Evolutionary conservation across 139 green algal species (phyloP).

Genomic region (Coelastrella sp.): DNA sequence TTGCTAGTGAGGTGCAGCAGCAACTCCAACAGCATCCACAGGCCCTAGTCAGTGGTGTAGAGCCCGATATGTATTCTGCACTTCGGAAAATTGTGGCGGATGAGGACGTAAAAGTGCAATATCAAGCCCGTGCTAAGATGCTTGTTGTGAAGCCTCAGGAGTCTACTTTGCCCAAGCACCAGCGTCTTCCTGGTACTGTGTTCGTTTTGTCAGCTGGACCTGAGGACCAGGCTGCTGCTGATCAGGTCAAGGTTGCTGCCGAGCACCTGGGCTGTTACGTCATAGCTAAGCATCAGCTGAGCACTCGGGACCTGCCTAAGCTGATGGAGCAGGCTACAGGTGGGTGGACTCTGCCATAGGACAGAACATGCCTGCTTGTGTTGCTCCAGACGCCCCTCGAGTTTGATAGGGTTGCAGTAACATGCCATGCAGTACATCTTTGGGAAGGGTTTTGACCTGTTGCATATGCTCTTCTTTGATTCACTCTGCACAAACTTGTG

Average conservation of each 20-base stretch:
- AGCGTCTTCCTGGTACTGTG: constrained; percentile 77
- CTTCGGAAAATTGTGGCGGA: constrained; percentile 47
- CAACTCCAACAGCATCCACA: constrained; percentile 34
- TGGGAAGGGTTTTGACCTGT: too few species aligned
- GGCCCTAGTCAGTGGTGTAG: constrained; percentile 32
- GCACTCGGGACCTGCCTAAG: constrained; percentile 71
- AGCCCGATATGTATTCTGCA: constrained; percentile 42
- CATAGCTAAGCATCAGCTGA: constrained; percentile 73
- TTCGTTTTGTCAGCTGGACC: constrained; percentile 78
- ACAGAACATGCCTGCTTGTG: neutral
- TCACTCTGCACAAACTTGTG: too few species aligned
- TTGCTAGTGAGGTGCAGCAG: neutral
- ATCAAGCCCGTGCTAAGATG: constrained; percentile 62
- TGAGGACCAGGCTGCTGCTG: constrained; percentile 59
- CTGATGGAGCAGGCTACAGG: constrained; percentile 50
- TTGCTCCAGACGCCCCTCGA: neutral
- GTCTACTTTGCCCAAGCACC: constrained; percentile 42
- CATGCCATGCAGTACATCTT: too few species aligned
- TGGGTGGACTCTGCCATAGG: neutral
- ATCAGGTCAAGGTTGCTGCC: constrained; percentile 79
- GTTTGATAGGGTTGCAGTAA: too few species aligned
- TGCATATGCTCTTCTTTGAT: too few species aligned
- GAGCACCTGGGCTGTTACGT: constrained; percentile 76
- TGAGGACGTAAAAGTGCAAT: constrained; percentile 52
- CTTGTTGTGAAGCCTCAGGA: constrained; percentile 47